Conservation (phyloP, 2,329 filamentous ascomycete species). For the Sphaerostilbella broomeana region DNA sequence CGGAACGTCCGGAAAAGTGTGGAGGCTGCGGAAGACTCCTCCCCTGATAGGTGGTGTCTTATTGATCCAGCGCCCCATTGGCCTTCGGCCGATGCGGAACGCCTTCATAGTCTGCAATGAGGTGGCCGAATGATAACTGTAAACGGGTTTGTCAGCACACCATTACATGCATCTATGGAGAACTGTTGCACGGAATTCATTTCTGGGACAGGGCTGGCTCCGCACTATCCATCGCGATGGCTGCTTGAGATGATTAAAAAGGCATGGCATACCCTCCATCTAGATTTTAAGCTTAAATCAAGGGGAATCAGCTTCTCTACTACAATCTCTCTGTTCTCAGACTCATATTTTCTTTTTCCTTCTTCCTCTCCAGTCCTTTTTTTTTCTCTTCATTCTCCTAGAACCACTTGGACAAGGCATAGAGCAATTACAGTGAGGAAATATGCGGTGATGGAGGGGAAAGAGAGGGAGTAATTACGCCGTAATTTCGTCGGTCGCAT, state of each 20-base stretch:
- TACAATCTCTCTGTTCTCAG: too few relatives aligned
- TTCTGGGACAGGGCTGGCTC: too few relatives aligned
- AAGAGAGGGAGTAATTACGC: conserved; percentile 49
- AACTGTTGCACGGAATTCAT: not conserved
- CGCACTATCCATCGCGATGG: too few relatives aligned
- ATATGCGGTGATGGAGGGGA: not conserved
- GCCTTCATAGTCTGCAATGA: conserved; percentile 52
- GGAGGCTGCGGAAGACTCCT: conserved; percentile 25
- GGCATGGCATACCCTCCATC: not conserved
- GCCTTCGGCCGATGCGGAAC: conserved; percentile 53
- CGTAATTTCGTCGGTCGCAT: conserved; percentile 91
- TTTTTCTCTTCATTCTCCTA: conserved; percentile 1
- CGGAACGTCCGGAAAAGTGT: conserved; percentile 14
- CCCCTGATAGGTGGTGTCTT: conserved; percentile 53
- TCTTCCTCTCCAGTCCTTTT: conserved; percentile 2
- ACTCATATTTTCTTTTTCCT: not conserved
- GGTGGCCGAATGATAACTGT: conserved; percentile 50
- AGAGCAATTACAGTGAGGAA: not conserved
- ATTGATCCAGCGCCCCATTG: conserved; percentile 49
- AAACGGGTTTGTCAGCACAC: conserved; percentile 14
- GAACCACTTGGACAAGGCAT: not conserved
- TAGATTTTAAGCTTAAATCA: conserved; percentile 13
- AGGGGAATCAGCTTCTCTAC: not conserved
- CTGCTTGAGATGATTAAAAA: not conserved
- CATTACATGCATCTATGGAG: not conserved